Evolutionary conservation across 1,284 basidiomycete species (phyloP).

Genomic region (Lentinula novae-zelandiae): DNA sequence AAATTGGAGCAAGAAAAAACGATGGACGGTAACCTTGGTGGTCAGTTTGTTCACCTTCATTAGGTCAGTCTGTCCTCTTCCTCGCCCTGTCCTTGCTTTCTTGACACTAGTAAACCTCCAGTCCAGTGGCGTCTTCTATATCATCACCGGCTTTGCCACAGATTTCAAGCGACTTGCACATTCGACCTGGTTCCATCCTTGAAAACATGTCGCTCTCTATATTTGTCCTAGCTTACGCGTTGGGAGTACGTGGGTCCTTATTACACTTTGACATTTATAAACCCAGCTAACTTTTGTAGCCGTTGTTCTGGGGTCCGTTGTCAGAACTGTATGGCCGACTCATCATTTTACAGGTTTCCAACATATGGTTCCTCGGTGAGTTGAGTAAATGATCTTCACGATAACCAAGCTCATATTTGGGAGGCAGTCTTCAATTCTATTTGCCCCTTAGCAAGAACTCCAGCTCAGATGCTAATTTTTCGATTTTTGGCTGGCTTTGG

Average conservation of each 20-base stretch:
- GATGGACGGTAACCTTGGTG: conserved; percentile 28
- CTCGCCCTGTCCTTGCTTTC: background rate
- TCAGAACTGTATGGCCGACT: conserved; percentile 27
- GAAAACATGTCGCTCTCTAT: conserved; percentile 35
- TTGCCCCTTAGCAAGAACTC: conserved; percentile 25
- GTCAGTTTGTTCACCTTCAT: conserved; percentile 31
- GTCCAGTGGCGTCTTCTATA: conserved; percentile 27
- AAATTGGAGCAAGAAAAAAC: conserved; percentile 25
- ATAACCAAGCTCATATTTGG: background rate
- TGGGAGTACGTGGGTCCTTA: conserved; percentile 20
- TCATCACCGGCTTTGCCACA: conserved; percentile 25
- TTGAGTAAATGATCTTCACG: background rate
- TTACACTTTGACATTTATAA: background rate
- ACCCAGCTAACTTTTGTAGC: conserved; percentile 16
- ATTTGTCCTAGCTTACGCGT: conserved; percentile 34
- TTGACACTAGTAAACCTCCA: conserved; percentile 2
- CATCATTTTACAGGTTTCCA: conserved; percentile 27
- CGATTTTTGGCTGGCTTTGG: conserved; percentile 31
- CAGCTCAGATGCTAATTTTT: conserved; percentile 29
- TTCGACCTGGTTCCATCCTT: conserved; percentile 27
- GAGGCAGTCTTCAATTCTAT: conserved; percentile 26
- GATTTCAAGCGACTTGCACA: conserved; percentile 24
- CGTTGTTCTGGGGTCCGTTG: conserved; percentile 28
- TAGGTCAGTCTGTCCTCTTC: conserved; percentile 16
- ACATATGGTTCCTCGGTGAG: conserved; percentile 30